These are phyloP conservation scores for Herpotrichia juniperi DNA, from an alignment of 2,329 filamentous ascomycete genomes.

Conservation along the genomic window DNA sequence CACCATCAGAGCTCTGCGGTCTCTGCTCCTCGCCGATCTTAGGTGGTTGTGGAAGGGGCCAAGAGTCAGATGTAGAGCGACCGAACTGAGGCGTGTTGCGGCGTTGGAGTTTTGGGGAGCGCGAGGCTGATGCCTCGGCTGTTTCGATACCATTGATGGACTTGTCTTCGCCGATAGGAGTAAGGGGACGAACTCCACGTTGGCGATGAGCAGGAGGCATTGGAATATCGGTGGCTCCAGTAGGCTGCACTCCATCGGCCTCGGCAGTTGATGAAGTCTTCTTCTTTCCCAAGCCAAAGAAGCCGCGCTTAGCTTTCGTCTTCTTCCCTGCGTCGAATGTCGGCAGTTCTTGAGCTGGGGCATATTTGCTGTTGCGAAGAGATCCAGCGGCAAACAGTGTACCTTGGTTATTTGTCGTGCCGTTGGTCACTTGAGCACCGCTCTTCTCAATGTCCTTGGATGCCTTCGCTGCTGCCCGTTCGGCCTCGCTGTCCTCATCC, in stretches of 20 bases:
- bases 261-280: slow-evolving; percentile 32
- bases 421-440: slow-evolving; percentile 28
- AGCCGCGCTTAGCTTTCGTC: slow-evolving; percentile 48
- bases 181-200: slow-evolving; percentile 33
- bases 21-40: slow-evolving; percentile 28
- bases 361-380: slow-evolving; percentile 47
- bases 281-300: slow-evolving; percentile 66
- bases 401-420: slow-evolving; percentile 32
- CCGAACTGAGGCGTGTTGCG: slow-evolving; percentile 45
- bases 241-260: background rate
- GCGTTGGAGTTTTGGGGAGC: slow-evolving; percentile 56
- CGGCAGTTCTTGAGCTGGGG: slow-evolving; percentile 38
- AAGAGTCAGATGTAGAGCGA: slow-evolving; percentile 48
- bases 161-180: slow-evolving; percentile 41
- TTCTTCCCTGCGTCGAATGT: slow-evolving; percentile 36
- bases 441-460: slow-evolving; percentile 51
- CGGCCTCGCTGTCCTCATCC: slow-evolving; percentile 49
- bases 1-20: slow-evolving; percentile 40
- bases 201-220: slow-evolving; percentile 35
- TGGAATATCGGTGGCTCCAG: slow-evolving; percentile 28
- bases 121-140: slow-evolving; percentile 21
- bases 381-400: slow-evolving; percentile 43
- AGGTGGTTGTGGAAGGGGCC: slow-evolving; percentile 55
- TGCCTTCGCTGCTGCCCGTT: slow-evolving; percentile 47
- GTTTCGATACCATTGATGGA: slow-evolving; percentile 30